Evolutionary conservation across 352 stramenopile species (phyloP), one percentile per base, ranked within the genome.

Genomic region (Phytophthora fragariae): DNA sequence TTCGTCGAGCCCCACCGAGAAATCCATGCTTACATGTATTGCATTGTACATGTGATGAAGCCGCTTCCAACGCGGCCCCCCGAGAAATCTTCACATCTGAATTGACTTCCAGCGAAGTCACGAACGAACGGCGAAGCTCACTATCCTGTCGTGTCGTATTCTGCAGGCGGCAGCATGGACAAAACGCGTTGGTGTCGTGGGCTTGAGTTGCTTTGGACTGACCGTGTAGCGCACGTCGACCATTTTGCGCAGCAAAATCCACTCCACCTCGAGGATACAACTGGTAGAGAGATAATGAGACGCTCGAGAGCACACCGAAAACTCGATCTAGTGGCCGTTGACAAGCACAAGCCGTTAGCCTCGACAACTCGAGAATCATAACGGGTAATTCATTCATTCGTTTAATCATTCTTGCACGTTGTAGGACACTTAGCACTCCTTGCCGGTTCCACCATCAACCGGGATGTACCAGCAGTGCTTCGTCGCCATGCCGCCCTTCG

Each of bases 381-480:
- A 65, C 12, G 46, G 24, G 47, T 62, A 19, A 76, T 71, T 65
- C 41, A 64, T 64, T 66, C 39, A 59, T 49, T 49, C 15, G 3
- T 49, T 49, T 41, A 44, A 62, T 72, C 50, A 17, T 46, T 50
- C 24, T 37, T 64, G 59, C 64, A 68, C 12, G n/a, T 39, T 58
- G 5, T 29, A 54, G 65, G 19, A 39, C 35, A 65, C 17, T 68
- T 73, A 77, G 69, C 73, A 80, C 47, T 78, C 65, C 57, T 78
- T 58, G 55, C 74, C 74, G n/a, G 66, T 75, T 2, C 55, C 66
- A 49, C 84, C 84, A 41, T 85, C 65, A 17, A 75, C 62, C 0
- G 85, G 87, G 21, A 93, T 83, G 69, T 84, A 91, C 83, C 84
- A 93, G 75, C 86, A 93, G 72, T 93, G 85, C 64, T 87, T 83